Conservation (phyloP, 176 grass and related monocot species). For the Zoysia japonica region DNA sequence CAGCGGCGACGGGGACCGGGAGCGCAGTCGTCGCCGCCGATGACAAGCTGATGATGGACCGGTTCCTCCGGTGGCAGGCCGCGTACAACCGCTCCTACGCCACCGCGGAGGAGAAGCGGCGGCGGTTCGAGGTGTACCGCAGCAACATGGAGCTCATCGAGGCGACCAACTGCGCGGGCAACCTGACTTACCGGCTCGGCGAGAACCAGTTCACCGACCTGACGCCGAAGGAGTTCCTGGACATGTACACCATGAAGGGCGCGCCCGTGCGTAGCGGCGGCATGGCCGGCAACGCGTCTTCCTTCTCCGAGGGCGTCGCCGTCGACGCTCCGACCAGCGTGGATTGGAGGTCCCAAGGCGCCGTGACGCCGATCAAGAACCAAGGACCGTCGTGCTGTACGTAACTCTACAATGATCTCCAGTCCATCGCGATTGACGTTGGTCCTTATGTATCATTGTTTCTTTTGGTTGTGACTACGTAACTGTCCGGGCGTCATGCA, state of each 20-base stretch:
- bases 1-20: not conserved
- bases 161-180: constrained; percentile 19
- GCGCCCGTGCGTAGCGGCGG: not conserved
- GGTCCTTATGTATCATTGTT: too few relatives aligned
- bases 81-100: constrained; percentile 34
- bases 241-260: constrained; percentile 17
- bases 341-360: constrained; percentile 41
- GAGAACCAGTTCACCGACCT: constrained; percentile 69
- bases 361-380: constrained; percentile 37
- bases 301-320: not conserved
- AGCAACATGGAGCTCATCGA: constrained; percentile 49
- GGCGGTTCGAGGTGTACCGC: constrained; percentile 53
- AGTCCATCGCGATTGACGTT: too few relatives aligned
- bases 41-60: constrained; percentile 43
- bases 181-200: constrained; percentile 43
- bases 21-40: too few relatives aligned
- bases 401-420: not conserved
- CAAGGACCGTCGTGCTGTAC: constrained; percentile 24
- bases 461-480: too few relatives aligned
- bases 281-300: not conserved
- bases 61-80: constrained; percentile 40
- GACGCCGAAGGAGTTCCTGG: constrained; percentile 51
- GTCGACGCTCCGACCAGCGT: constrained; percentile 22
- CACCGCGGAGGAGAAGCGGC: constrained; percentile 28
- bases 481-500: too few relatives aligned